Conservation (phyloP, 73 alveolate genomes). For the Durusdinium trenchii region DNA sequence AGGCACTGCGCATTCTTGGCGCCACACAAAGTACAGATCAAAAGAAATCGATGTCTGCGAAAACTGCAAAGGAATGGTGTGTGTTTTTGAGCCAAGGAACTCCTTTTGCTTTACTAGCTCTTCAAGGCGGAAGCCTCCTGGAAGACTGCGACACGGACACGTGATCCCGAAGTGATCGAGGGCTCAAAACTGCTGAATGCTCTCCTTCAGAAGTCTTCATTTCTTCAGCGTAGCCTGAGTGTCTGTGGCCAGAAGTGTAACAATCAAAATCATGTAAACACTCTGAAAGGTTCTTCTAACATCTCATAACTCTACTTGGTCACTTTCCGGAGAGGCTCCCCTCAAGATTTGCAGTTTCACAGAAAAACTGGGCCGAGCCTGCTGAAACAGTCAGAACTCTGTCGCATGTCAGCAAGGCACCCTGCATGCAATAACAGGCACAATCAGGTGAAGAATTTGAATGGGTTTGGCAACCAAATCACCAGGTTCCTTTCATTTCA, state of each 20-base stretch:
- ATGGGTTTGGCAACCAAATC: too few species aligned
- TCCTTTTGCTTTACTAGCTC: constrained; percentile 80
- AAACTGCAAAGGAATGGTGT: too few species aligned
- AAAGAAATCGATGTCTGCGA: neutral
- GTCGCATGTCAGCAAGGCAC: constrained; percentile 75
- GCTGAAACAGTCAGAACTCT: constrained; percentile 67
- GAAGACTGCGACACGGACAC: neutral
- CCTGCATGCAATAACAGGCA: too few species aligned
- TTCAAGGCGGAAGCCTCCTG: constrained; percentile 82
- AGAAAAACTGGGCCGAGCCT: neutral
- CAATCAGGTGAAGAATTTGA: too few species aligned
- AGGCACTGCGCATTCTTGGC: neutral
- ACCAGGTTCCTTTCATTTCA: too few species aligned
- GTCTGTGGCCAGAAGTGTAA: neutral
- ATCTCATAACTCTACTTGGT: neutral
- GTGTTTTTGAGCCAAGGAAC: neutral
- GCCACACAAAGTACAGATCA: neutral
- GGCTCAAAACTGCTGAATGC: neutral
- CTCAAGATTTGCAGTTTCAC: neutral
- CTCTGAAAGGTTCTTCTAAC: neutral
- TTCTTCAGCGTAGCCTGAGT: constrained; percentile 57
- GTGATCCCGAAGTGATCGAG: neutral
- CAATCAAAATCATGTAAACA: neutral
- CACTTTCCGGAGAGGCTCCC: neutral
- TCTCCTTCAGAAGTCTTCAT: constrained; percentile 76